Evolutionary conservation across 2,329 filamentous ascomycete species (phyloP).

Genomic region (Calcarisporium arbuscula): DNA sequence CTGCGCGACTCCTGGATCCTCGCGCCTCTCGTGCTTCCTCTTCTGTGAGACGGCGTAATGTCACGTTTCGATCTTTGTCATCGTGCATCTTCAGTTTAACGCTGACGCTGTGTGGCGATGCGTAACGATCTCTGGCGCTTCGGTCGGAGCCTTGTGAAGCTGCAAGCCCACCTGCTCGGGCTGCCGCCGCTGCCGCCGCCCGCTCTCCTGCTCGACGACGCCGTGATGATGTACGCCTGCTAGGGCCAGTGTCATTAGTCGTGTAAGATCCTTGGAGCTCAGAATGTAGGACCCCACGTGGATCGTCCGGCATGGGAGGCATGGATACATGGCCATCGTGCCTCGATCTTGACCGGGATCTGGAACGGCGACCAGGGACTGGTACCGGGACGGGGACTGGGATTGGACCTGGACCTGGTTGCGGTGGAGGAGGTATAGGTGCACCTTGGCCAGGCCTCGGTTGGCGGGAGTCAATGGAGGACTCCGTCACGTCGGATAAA

Average conservation of each 20-base stretch:
- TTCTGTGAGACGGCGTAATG: slow-evolving; percentile 54
- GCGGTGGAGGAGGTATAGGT: slow-evolving; percentile 15
- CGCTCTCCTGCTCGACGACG: slow-evolving; percentile 38
- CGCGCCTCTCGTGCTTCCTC: slow-evolving; percentile 45
- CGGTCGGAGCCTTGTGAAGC: slow-evolving; percentile 35
- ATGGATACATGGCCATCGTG: slow-evolving; percentile 40
- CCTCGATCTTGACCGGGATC: slow-evolving; percentile 33
- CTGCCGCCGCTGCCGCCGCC: slow-evolving; percentile 41
- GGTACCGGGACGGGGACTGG: too few relatives aligned
- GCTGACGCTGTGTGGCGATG: slow-evolving; percentile 41
- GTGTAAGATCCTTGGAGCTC: slow-evolving; percentile 24
- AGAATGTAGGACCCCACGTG: slow-evolving; percentile 34
- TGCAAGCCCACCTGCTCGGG: slow-evolving; percentile 40
- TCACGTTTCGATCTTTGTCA: slow-evolving; percentile 55
- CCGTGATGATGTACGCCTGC: slow-evolving; percentile 38
- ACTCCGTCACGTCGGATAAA: slow-evolving; percentile 29
- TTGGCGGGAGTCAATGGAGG: slow-evolving; percentile 24
- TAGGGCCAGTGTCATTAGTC: slow-evolving; percentile 26
- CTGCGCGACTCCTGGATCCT: slow-evolving; percentile 35
- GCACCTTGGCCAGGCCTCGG: too few relatives aligned
- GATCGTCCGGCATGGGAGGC: slow-evolving; percentile 49
- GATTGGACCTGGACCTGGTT: slow-evolving; percentile 17
- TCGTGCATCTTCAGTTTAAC: slow-evolving; percentile 57
- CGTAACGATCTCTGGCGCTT: slow-evolving; percentile 29
- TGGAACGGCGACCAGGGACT: slow-evolving; percentile 17